Percentiles rank a stretch among this genome's conserved stretches.
Conservation (phyloP, 2,329 filamentous ascomycete species). For the Hymenoscyphus repandus region DNA sequence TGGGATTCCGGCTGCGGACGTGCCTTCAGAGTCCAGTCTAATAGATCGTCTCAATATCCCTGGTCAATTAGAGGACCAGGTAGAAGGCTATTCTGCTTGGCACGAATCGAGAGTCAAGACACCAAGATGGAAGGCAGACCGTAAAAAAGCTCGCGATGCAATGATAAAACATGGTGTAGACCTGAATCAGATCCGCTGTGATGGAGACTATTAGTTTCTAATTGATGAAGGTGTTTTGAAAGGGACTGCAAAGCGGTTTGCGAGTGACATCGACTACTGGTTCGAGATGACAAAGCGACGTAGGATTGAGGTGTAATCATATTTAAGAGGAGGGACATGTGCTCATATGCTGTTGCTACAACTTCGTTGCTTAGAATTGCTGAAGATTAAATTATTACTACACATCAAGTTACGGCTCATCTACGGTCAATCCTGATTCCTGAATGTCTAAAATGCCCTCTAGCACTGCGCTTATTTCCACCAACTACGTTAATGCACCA, state of each 20-base stretch:
- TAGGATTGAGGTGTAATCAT: constrained; percentile 11
- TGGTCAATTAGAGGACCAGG: constrained; percentile 21
- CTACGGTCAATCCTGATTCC: constrained; percentile 13
- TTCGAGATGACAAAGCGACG: constrained; percentile 12
- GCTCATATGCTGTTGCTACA: too few species aligned
- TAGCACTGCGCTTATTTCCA: constrained; percentile 16
- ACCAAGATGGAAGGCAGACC: constrained; percentile 20
- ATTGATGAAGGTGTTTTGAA: constrained; percentile 28
- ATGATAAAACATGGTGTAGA: constrained; percentile 22
- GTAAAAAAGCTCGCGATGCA: constrained; percentile 25
- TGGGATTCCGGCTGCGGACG: background rate
- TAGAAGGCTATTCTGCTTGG: constrained; percentile 27
- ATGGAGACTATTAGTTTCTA: constrained; percentile 31
- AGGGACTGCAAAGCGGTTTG: constrained; percentile 28
- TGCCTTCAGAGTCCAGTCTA: constrained; percentile 6
- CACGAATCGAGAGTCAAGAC: constrained; percentile 24
- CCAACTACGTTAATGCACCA: constrained; percentile 25
- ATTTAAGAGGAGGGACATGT: too few species aligned
- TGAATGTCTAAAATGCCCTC: constrained; percentile 19
- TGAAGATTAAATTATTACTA: background rate
- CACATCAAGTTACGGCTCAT: background rate
- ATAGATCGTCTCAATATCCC: constrained; percentile 25
- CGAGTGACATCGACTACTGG: constrained; percentile 29
- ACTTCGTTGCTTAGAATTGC: too few species aligned
- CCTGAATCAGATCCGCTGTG: constrained; percentile 28